phyloP scores from a whole-genome alignment of 2,329 filamentous ascomycete species.

The Fusarium piperis region DNA sequence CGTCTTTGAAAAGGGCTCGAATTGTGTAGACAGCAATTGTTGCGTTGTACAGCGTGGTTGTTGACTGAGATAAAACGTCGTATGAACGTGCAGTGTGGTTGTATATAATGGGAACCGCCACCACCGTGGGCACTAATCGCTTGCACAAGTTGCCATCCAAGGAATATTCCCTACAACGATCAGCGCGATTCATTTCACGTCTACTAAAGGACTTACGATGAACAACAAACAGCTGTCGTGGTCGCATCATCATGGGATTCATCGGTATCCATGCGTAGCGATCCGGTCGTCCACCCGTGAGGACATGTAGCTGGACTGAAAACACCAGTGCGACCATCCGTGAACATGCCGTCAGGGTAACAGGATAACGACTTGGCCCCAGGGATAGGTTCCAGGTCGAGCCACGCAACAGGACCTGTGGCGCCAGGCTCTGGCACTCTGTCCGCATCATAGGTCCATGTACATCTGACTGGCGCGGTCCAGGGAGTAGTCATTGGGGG shows the following conservation, averaged over 20 bases:
- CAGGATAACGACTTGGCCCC: slow-evolving; percentile 52
- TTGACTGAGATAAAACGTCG: slow-evolving; percentile 47
- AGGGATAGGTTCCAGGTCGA: slow-evolving; percentile 50
- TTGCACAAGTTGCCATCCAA: slow-evolving; percentile 48
- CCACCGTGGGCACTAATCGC: slow-evolving; percentile 47
- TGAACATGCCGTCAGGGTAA: slow-evolving; percentile 54
- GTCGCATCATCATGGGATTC: slow-evolving; percentile 43
- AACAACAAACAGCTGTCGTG: slow-evolving; percentile 54
- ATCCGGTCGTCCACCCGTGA: slow-evolving; percentile 52
- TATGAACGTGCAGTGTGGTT: slow-evolving; percentile 49
- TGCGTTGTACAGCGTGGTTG: slow-evolving; percentile 51
- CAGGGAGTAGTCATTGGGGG: slow-evolving; percentile 53
- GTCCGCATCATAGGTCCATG: slow-evolving; percentile 51
- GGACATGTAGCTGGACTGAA: slow-evolving; percentile 54
- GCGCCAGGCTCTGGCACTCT: slow-evolving; percentile 34
- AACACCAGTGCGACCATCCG: slow-evolving; percentile 48
- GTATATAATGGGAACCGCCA: slow-evolving; percentile 51
- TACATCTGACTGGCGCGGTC: slow-evolving; percentile 49
- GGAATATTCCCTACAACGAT: slow-evolving; percentile 46
- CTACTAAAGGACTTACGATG: slow-evolving; percentile 48
- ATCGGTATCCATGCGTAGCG: slow-evolving; percentile 44
- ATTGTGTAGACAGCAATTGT: slow-evolving; percentile 51
- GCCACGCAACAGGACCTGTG: slow-evolving; percentile 47
- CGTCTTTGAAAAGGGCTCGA: slow-evolving; percentile 50
- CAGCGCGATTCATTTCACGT: slow-evolving; percentile 13